Evolutionary conservation across 192 early-diverging fungal genomes (phyloP), one percentile per base, ranked within the genome.

Genomic region (Physocladia obscura): DNA sequence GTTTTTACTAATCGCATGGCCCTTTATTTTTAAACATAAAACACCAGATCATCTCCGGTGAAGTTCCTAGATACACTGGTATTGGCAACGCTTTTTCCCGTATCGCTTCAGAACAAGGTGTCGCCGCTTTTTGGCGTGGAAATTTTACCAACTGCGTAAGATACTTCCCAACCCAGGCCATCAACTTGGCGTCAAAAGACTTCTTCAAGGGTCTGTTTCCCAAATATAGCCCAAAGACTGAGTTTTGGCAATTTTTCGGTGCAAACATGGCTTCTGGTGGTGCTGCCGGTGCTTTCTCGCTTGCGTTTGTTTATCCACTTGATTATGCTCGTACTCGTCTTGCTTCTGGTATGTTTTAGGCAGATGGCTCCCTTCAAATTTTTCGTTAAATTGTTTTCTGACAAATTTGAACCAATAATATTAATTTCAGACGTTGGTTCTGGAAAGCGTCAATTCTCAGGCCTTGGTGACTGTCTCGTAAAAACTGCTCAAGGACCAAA

Each of bases 291-390:
- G 95, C 93, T 62, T 84, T 84, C 64, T 94, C 93, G 59, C 82
- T 91, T 48, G 61, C 84, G 57, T 91, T 97, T 71, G 95, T 96
- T 62, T 98, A 97, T 80, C 92, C 95, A 27, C 88, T 98, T 38
- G 96, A 98, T 81, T 96, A 93, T 83, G 94, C 95, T 49, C 91
- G 95, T 89, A 98, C 96, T 60, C 95, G 96, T 88, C 93, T 97
- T 77, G 92, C 94, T 55, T 62, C 59, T 52, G 60, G 60, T 62
- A 11, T 22, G 40, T 62, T 44, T n/a, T n/a, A n/a, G n/a, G n/a
- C n/a, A n/a, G n/a, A n/a, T n/a, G n/a, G n/a, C n/a, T 47, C n/a
- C 15, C 44, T 47, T 13, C 13, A 13, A 17, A 47, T 21, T 55
- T 55, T 26, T 55, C 52, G 29, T 1, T 2, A 13, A 17, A 8